A percentile compares a stretch with the other conserved stretches of the same genome.
phyloP scores from a whole-genome alignment of 2,329 filamentous ascomycete species.

The Acrocalymma vagum region DNA sequence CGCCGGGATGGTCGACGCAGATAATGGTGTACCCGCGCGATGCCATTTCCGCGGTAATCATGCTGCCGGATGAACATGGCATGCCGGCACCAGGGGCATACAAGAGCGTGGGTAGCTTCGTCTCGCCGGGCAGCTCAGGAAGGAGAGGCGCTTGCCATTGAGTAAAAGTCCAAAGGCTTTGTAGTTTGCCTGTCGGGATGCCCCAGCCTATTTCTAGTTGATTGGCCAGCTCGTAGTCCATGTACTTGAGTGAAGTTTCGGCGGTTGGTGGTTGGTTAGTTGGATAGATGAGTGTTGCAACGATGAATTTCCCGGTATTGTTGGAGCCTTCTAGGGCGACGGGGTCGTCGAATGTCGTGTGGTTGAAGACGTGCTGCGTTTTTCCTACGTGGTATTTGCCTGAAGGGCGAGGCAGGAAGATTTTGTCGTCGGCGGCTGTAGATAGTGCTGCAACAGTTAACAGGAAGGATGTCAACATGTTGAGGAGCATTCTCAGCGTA shows the following conservation, averaged over 20 bases:
- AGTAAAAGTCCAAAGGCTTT: constrained; percentile 17
- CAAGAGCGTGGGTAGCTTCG: constrained; percentile 15
- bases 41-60: constrained; percentile 14
- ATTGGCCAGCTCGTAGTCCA: constrained; percentile 26
- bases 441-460: constrained; percentile 8
- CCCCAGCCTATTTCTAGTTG: too few species aligned
- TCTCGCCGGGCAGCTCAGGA: neutral
- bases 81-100: constrained; percentile 19
- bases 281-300: constrained; percentile 33
- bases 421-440: too few species aligned
- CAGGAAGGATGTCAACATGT: too few species aligned
- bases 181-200: constrained; percentile 9
- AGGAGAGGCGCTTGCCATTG: constrained; percentile 22
- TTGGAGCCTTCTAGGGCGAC: too few species aligned
- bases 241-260: too few species aligned
- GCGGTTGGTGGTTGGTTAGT: constrained; percentile 27
- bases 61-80: constrained; percentile 10
- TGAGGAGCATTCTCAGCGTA: too few species aligned
- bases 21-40: constrained; percentile 20
- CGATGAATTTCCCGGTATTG: too few species aligned
- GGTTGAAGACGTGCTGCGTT: constrained; percentile 33
- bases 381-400: constrained; percentile 33
- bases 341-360: constrained; percentile 30
- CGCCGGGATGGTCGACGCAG: constrained; percentile 22
- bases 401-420: constrained; percentile 21